Percentiles rank a stretch among this genome's conserved stretches.
These are phyloP conservation scores for Plasmodium yoelii DNA, from an alignment of 169 alveolate species.

Conservation along the genomic window DNA sequence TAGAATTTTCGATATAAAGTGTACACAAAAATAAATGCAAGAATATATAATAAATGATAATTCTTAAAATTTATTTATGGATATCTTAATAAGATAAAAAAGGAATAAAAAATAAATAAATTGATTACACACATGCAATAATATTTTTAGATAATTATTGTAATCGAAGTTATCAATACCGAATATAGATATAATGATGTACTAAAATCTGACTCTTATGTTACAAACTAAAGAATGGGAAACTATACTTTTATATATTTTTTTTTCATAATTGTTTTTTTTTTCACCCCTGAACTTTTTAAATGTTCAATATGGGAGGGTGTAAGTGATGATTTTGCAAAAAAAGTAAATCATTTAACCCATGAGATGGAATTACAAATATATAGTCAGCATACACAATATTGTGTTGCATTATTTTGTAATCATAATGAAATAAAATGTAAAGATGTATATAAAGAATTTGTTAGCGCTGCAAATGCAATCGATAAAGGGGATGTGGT, in stretches of 20 bases:
- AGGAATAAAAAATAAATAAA: not conserved
- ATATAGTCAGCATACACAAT: slow-evolving; percentile 63
- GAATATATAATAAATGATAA: too few relatives aligned
- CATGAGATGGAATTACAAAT: slow-evolving; percentile 71
- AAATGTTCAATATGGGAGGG: slow-evolving; percentile 36
- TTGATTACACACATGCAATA: not conserved
- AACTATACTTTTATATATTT: not conserved
- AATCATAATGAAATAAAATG: slow-evolving; percentile 35
- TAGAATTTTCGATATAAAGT: too few relatives aligned
- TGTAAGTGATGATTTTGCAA: slow-evolving; percentile 37
- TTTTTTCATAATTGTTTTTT: not conserved
- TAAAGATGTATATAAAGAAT: slow-evolving; percentile 57
- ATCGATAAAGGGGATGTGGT: slow-evolving; percentile 20
- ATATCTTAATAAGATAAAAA: not conserved
- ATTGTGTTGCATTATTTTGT: slow-evolving; percentile 73
- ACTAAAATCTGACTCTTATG: not conserved
- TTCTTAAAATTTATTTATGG: not conserved
- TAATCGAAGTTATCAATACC: too few relatives aligned
- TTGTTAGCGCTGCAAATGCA: slow-evolving; percentile 56
- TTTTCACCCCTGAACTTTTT: slow-evolving; percentile 1
- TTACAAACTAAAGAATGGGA: not conserved
- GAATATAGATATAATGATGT: too few relatives aligned
- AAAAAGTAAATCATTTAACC: slow-evolving; percentile 63
- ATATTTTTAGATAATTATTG: not conserved
- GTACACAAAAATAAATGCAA: too few relatives aligned